Conservation (phyloP, 768 basidiomycete species). For the Boletales sp. region DNA sequence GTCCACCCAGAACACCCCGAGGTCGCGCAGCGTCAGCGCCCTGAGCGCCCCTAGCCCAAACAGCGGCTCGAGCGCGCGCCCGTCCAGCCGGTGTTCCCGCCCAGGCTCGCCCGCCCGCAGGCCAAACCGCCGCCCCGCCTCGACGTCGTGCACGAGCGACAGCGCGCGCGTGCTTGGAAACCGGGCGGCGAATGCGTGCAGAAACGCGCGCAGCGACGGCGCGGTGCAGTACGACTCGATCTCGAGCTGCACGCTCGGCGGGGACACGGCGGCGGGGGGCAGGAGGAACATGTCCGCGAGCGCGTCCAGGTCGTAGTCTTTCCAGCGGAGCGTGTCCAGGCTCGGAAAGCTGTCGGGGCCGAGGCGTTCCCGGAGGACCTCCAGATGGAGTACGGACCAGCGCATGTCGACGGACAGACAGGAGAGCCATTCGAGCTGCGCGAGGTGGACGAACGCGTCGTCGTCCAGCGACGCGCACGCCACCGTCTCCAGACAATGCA, state of each 20-base stretch:
- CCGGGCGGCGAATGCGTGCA: constrained; percentile 4
- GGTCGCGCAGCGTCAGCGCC: background rate
- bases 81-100: constrained; percentile 14
- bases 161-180: constrained; percentile 12
- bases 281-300: constrained; percentile 20
- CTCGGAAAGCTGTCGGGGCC: constrained; percentile 9
- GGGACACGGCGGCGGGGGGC: constrained; percentile 12
- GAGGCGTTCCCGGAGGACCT: constrained; percentile 10
- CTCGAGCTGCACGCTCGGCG: constrained; percentile 11
- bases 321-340: constrained; percentile 19
- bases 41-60: constrained; percentile 11
- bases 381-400: constrained; percentile 17
- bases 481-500: constrained; percentile 13
- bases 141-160: constrained; percentile 21
- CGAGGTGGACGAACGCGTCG: constrained; percentile 21
- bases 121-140: constrained; percentile 19
- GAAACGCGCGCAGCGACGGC: constrained; percentile 10
- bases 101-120: constrained; percentile 11
- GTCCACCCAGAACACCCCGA: constrained; percentile 10
- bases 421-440: constrained; percentile 18
- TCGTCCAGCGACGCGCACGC: constrained; percentile 19
- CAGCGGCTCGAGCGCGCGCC: constrained; percentile 13
- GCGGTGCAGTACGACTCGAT: constrained; percentile 23
- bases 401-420: constrained; percentile 20
- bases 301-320: constrained; percentile 15